Evolutionary conservation across 192 early-diverging fungal species (phyloP), one percentile per base, ranked within the genome.

Genomic region (Gaertneriomyces sp.): DNA sequence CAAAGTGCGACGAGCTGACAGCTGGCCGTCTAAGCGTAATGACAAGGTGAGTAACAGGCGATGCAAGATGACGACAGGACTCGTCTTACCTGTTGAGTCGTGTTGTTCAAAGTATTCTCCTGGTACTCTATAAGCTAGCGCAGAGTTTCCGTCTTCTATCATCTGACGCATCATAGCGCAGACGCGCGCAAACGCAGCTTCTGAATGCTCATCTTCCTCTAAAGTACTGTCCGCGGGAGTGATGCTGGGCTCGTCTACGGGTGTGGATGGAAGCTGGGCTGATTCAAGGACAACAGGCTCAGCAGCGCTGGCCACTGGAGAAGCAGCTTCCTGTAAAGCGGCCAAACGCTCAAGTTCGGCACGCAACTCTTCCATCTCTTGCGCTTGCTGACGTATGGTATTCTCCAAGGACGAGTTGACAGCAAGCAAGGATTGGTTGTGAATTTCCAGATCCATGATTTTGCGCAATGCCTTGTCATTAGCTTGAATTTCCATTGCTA

Each of bases 401-500:
- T 65, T 69, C 50, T 81, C 79, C 5, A 81, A 62, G 8, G 76
- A 77, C 8, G 71, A 52, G 60, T 81, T 81, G n/a, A 81, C 79
- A 5, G 79, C 76, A 9, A 78, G 60, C 6, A 81, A 58, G 6
- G 79, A 81, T 4, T 75, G 66, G 52, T 78, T 81, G n/a, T 74
- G 63, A 46, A 81, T 81, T 60, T 81, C 79, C 17, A 81, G 58
- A 51, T 81, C 79, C 76, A 81, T 74, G n/a, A 81, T 79, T 72
- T 78, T 78, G n/a, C 76, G 69, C 25, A 71, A 55, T 42, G 73
- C 76, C 45, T 70, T 63, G 45, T 78, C 76, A 60, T 78, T 78
- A 4, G 74, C 76, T 42, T 78, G 76, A 11, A 70, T 39, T 39
- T 64, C 69, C 59, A 70, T 64, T 4, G 51, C 66, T 19, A 67